Percentiles rank a stretch among this genome's conserved stretches.
Conservation (phyloP, 2,329 filamentous ascomycete species). For the Fusarium drepaniforme region DNA sequence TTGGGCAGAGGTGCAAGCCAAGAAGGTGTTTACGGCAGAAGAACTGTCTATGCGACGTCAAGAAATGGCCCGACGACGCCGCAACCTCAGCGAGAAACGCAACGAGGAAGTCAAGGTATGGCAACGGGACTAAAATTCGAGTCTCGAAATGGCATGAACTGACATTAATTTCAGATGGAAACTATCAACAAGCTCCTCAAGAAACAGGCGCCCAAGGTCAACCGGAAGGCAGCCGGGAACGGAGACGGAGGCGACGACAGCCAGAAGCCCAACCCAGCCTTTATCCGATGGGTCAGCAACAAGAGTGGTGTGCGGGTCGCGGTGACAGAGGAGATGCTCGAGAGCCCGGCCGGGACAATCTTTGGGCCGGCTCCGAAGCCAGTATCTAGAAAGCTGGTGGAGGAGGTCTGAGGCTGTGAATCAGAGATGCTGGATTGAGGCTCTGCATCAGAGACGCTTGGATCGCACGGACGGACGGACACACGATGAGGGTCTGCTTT, state of each 20-base stretch:
- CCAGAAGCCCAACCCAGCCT: slow-evolving; percentile 68
- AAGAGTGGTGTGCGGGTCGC: slow-evolving; percentile 72
- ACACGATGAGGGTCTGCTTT: not conserved
- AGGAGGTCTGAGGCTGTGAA: slow-evolving; percentile 60
- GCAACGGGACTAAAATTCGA: not conserved
- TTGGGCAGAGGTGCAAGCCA: slow-evolving; percentile 70
- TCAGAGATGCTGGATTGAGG: not conserved
- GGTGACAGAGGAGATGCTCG: slow-evolving; percentile 77
- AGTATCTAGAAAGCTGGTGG: slow-evolving; percentile 62
- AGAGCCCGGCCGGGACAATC: slow-evolving; percentile 70
- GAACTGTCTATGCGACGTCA: slow-evolving; percentile 72
- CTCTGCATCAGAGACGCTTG: no score
- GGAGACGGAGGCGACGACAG: slow-evolving; percentile 58
- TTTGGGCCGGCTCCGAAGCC: slow-evolving; percentile 58
- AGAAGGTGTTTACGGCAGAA: slow-evolving; percentile 72
- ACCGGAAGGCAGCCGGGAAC: slow-evolving; percentile 59
- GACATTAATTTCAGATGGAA: slow-evolving; percentile 73
- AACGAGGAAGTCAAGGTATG: slow-evolving; percentile 73
- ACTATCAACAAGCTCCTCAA: slow-evolving; percentile 92
- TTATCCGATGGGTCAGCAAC: slow-evolving; percentile 78
- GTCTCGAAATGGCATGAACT: slow-evolving; percentile 12
- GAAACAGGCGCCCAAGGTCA: slow-evolving; percentile 84
- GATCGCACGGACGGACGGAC: not conserved
- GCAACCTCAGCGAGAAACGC: slow-evolving; percentile 74
- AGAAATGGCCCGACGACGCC: slow-evolving; percentile 71